Percentiles rank a stretch among this genome's conserved stretches.
Conservation (phyloP, 331 rosid genomes). For the Dryas integrifolia region DNA sequence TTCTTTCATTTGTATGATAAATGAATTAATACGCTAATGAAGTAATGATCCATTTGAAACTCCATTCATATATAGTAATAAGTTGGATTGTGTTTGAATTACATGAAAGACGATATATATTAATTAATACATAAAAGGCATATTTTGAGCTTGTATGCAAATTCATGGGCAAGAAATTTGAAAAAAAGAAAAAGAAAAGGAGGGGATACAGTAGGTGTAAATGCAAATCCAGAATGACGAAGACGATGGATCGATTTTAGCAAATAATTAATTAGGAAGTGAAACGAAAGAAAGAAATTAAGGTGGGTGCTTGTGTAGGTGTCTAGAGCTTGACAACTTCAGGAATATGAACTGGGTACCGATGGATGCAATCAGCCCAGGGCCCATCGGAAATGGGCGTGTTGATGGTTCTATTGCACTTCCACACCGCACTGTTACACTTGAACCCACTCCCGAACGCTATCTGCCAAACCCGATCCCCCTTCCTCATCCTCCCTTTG, state of each 20-base stretch:
- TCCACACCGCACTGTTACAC: conserved; percentile 96
- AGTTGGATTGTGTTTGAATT: background rate
- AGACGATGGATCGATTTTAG: background rate
- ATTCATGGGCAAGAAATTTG: background rate
- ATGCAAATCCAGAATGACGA: too few species aligned
- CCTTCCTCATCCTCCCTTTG: conserved; percentile 58
- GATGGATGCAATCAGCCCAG: conserved; percentile 79
- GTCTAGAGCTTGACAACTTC: conserved; percentile 76
- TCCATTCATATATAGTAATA: background rate
- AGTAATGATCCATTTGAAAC: background rate
- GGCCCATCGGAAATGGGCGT: conserved; percentile 53
- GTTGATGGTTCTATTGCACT: conserved; percentile 65
- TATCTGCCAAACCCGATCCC: conserved; percentile 58
- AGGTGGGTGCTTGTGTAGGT: background rate
- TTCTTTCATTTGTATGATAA: too few species aligned
- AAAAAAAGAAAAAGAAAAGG: background rate
- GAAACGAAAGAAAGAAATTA: background rate
- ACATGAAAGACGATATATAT: background rate
- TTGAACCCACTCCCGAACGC: conserved; percentile 74
- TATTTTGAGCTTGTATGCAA: conserved; percentile 4
- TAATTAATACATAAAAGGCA: conserved; percentile 6
- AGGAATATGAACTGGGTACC: conserved; percentile 87
- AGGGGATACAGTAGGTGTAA: too few species aligned
- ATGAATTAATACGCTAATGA: background rate
- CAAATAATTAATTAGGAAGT: too few species aligned